phyloP scores from a whole-genome alignment of 78 protist genomes.

The Dictyostelium citrinum region DNA sequence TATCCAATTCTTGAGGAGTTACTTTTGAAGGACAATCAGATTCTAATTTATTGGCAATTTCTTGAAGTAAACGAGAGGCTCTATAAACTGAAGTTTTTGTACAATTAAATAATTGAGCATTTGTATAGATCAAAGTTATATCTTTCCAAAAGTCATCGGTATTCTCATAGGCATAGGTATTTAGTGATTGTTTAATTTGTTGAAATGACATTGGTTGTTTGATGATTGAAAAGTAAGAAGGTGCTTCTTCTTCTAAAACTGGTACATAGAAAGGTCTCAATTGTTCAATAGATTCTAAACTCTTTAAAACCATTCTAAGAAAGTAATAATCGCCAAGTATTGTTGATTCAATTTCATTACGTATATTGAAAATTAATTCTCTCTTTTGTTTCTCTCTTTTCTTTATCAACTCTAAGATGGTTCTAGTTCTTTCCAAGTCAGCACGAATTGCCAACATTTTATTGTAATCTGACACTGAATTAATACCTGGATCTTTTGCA shows the following conservation, averaged over 20 bases:
- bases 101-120: conserved; percentile 45
- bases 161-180: conserved; percentile 2
- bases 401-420: conserved; percentile 28
- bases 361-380: background rate
- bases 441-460: conserved; percentile 4
- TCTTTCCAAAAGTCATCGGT: conserved; percentile 22
- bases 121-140: conserved; percentile 1
- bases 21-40: background rate
- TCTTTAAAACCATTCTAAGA: background rate
- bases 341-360: background rate
- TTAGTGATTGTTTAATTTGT: conserved; percentile 7
- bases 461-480: conserved; percentile 13
- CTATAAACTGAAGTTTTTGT: conserved; percentile 11
- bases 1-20: background rate
- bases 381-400: conserved; percentile 48
- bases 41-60: background rate
- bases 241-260: conserved; percentile 46
- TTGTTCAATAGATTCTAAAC: background rate
- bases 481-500: conserved; percentile 19
- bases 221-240: conserved; percentile 2
- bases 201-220: conserved; percentile 37
- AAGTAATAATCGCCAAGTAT: background rate
- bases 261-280: conserved; percentile 21
- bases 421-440: conserved; percentile 52
- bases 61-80: background rate